phyloP scores from a whole-genome alignment of 805 yeast genomes.

The Isabelozyma gotoi region DNA sequence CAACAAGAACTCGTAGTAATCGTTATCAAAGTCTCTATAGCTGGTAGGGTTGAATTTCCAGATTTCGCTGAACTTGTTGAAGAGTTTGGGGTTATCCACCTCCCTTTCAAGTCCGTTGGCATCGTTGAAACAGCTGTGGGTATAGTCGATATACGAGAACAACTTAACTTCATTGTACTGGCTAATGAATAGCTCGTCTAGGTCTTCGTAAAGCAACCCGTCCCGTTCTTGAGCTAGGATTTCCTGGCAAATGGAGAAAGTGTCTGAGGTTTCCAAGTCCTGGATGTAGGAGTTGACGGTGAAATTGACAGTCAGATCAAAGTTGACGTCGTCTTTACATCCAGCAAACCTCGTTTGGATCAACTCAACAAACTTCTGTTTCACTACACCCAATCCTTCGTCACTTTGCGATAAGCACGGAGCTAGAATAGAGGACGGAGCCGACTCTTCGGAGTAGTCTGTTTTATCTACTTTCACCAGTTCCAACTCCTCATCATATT shows the following conservation, averaged over 20 bases:
- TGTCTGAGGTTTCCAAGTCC: constrained; percentile 9
- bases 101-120: neutral
- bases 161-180: constrained; percentile 15
- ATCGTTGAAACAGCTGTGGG: constrained; percentile 1
- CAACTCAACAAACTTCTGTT: neutral
- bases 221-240: constrained; percentile 8
- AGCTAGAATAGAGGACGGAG: neutral
- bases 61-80: constrained; percentile 12
- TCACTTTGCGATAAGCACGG: neutral
- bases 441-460: neutral
- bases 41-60: constrained; percentile 18
- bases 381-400: neutral
- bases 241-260: constrained; percentile 7
- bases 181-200: constrained; percentile 14
- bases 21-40: constrained; percentile 14
- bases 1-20: constrained; percentile 1
- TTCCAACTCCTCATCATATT: no score
- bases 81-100: constrained; percentile 15
- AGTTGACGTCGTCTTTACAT: constrained; percentile 7
- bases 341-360: neutral
- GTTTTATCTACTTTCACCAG: no score
- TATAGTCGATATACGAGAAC: constrained; percentile 13
- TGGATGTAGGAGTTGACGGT: constrained; percentile 16
- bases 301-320: constrained; percentile 12
- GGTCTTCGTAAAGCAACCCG: constrained; percentile 7